Percentiles rank a stretch among this genome's conserved stretches.
Evolutionary conservation across 306 rosid species (phyloP).

Genomic region (Acacia acuminata): DNA sequence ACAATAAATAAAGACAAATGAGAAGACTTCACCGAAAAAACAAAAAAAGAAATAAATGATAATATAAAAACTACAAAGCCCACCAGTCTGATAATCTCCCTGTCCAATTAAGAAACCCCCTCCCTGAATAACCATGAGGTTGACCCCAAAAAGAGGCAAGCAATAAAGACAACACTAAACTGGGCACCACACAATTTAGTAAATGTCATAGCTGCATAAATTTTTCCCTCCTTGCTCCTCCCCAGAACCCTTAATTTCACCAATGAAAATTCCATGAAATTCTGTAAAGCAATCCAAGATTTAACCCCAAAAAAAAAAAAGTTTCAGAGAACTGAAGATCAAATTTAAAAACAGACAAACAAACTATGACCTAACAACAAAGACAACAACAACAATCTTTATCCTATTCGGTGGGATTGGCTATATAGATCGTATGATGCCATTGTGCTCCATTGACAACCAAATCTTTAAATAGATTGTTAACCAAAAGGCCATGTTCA

Average conservation of each 20-base stretch:
- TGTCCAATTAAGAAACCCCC: background rate
- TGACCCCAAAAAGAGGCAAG: background rate
- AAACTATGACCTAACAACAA: background rate
- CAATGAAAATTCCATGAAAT: conserved; percentile 1
- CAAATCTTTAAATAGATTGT: too few species aligned
- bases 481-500: too few species aligned
- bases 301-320: background rate
- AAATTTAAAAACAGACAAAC: background rate
- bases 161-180: background rate
- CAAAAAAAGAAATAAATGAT: too few species aligned
- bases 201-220: background rate
- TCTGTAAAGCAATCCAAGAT: background rate
- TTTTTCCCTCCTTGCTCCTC: background rate
- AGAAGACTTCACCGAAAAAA: background rate
- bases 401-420: too few species aligned
- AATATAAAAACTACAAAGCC: background rate
- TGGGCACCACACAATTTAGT: background rate
- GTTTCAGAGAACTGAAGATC: background rate
- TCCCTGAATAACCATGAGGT: background rate
- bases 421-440: too few species aligned
- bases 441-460: too few species aligned
- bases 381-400: too few species aligned
- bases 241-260: background rate
- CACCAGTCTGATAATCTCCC: background rate
- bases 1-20: background rate